Evolutionary conservation across 2,329 filamentous ascomycete genomes (phyloP).

Genomic region (Ceratocystis eucalypticola): DNA sequence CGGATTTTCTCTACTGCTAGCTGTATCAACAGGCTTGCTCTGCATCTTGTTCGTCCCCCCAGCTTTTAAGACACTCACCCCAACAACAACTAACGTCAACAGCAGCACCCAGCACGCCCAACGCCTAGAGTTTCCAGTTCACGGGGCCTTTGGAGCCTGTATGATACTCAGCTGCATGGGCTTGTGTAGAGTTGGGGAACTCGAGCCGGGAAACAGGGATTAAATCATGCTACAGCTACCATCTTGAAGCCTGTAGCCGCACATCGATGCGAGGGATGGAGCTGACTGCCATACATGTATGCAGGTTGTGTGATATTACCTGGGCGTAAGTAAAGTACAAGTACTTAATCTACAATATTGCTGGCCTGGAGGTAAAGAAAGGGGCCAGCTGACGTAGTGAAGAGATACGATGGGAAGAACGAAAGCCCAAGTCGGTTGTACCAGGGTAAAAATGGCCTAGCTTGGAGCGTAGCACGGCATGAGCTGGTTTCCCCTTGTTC

Average conservation of each 20-base stretch:
- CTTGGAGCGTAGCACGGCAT: slow-evolving; percentile 2
- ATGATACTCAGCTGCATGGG: not conserved
- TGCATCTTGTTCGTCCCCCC: not conserved
- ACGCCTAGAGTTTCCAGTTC: not conserved
- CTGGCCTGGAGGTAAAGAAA: too few species aligned
- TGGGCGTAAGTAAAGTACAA: not conserved
- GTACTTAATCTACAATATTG: not conserved
- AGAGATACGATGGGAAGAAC: not conserved
- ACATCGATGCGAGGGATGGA: not conserved
- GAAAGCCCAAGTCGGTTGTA: not conserved
- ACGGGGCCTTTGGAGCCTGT: not conserved
- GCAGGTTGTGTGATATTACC: not conserved
- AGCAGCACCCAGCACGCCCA: not conserved
- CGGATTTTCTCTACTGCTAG: not conserved
- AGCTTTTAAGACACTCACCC: not conserved
- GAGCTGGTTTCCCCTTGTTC: not conserved
- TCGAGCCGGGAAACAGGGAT: not conserved
- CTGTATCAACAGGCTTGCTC: not conserved
- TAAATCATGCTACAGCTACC: not conserved
- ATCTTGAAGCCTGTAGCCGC: not conserved
- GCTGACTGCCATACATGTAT: not conserved
- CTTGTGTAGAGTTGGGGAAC: not conserved
- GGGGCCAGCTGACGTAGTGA: not conserved
- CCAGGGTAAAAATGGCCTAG: not conserved
- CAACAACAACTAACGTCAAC: not conserved